A percentile compares a stretch with the other conserved stretches of the same genome.
Evolutionary conservation across 345 rosid species (phyloP).

Genomic region (Anacardium occidentale): DNA sequence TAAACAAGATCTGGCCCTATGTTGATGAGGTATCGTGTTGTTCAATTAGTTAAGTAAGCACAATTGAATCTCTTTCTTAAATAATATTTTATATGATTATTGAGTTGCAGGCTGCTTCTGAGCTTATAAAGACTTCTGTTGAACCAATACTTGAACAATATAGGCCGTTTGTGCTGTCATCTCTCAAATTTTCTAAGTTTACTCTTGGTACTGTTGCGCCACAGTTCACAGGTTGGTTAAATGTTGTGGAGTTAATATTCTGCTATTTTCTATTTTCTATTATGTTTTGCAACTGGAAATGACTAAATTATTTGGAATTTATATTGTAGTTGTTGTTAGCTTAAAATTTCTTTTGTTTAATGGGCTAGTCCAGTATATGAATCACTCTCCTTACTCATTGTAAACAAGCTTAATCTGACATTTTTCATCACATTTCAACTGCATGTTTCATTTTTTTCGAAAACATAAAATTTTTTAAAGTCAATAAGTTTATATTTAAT

Average conservation of each 20-base stretch:
- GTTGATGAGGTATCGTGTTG: constrained; percentile 58
- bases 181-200: constrained; percentile 88
- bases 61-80: no score
- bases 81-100: neutral
- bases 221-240: constrained; percentile 88
- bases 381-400: no score
- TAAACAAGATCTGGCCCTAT: constrained; percentile 95
- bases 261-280: neutral
- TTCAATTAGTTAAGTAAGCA: neutral
- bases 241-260: neutral
- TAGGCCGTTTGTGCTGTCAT: constrained; percentile 82
- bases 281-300: neutral
- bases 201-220: constrained; percentile 99
- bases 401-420: no score
- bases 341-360: no score
- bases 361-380: no score
- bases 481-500: no score
- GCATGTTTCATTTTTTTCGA: no score
- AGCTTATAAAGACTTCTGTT: constrained; percentile 75
- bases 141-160: constrained; percentile 95
- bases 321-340: neutral
- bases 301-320: neutral
- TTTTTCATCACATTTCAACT: no score
- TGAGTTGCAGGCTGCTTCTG: constrained; percentile 86
- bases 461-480: no score